phyloP scores from a whole-genome alignment of 2,329 filamentous ascomycete species.

The Calonectria leucothoes region DNA sequence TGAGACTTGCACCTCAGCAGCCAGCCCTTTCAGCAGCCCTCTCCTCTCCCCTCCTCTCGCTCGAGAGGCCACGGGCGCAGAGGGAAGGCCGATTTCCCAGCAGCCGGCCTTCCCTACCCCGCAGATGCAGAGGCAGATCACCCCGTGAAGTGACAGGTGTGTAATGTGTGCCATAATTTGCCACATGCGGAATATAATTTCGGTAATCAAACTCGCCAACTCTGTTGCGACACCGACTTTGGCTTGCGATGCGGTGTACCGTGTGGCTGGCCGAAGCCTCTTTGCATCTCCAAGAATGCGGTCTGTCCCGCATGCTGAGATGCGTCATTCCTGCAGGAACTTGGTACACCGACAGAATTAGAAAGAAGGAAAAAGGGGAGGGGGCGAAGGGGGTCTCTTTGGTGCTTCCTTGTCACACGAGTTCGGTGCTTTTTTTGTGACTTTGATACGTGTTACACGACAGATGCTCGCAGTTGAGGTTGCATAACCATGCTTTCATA shows the following conservation, averaged over 20 bases:
- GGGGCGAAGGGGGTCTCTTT: not conserved
- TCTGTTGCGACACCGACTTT: not conserved
- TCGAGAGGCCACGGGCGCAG: not conserved
- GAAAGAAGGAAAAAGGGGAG: not conserved
- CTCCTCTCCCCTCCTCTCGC: not conserved
- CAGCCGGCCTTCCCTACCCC: not conserved
- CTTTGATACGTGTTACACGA: not conserved
- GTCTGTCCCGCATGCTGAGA: not conserved
- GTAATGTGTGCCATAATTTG: not conserved
- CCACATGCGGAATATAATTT: not conserved
- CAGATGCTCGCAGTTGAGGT: not conserved
- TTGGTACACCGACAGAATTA: not conserved
- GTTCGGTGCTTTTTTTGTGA: not conserved
- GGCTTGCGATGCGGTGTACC: not conserved
- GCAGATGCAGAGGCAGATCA: not conserved
- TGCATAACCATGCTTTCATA: not conserved
- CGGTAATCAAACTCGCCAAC: not conserved
- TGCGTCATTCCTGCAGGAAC: slow-evolving; percentile 2
- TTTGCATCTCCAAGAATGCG: not conserved
- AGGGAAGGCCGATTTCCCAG: not conserved
- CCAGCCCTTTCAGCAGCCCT: not conserved
- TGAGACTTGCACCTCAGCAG: not conserved
- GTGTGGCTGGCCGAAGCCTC: not conserved
- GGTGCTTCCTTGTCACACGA: not conserved
- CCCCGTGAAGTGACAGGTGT: not conserved